These are phyloP conservation scores for Rubia yunnanensis DNA, from an alignment of 257 asterid genomes.

Conservation along the genomic window DNA sequence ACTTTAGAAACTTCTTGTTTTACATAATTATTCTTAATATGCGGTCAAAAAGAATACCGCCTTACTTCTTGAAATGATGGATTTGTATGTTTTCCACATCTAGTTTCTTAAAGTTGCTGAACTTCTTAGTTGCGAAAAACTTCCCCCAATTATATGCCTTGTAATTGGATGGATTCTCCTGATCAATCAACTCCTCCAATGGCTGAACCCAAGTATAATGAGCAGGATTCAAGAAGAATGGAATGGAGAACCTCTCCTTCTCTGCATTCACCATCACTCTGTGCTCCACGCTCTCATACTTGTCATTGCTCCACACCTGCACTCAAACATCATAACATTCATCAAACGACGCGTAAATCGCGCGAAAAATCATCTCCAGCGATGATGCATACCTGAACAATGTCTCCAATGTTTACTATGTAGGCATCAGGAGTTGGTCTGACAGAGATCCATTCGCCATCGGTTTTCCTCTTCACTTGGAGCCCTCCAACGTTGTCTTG, in stretches of 20 bases:
- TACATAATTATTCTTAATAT: no score
- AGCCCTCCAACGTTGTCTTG: conserved; percentile 75
- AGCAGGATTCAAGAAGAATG: conserved; percentile 60
- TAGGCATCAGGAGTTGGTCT: conserved; percentile 59
- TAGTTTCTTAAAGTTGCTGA: conserved; percentile 1
- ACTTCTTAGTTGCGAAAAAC: conserved; percentile 2
- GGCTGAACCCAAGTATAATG: conserved; percentile 53
- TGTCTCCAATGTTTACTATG: conserved; percentile 61
- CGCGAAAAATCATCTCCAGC: no score
- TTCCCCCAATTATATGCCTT: conserved; percentile 5
- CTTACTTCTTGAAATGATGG: conserved; percentile 46
- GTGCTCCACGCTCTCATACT: conserved; percentile 71
- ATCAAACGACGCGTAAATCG: no score
- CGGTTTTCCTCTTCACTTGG: conserved; percentile 56
- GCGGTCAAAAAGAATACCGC: no score
- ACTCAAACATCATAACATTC: not conserved
- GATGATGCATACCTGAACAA: conserved; percentile 69
- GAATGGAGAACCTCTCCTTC: conserved; percentile 52
- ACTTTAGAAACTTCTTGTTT: no score
- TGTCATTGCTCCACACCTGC: conserved; percentile 73
- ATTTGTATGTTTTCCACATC: conserved; percentile 41
- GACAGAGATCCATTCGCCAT: conserved; percentile 70
- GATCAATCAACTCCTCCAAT: conserved; percentile 13
- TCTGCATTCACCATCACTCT: conserved; percentile 48
- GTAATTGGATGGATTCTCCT: not conserved